Conservation (phyloP, 257 asterid genomes). For the Salvia rosmarinus region DNA sequence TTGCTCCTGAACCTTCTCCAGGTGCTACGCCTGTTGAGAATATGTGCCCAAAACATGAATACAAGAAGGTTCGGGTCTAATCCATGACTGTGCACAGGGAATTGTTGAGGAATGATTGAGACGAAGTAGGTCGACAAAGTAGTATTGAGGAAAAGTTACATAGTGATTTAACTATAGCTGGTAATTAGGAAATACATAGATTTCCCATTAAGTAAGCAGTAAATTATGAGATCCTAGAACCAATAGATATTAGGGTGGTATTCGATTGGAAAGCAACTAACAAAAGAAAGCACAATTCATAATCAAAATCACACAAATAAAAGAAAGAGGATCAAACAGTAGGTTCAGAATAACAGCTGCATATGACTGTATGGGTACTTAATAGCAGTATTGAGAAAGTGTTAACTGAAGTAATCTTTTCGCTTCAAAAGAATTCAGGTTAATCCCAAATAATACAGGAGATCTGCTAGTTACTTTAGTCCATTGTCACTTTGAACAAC, state of each 20-base stretch:
- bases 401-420: neutral
- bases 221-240: neutral
- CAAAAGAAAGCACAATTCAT: neutral
- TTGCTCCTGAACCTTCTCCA: slow-evolving; percentile 96
- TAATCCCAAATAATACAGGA: neutral
- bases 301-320: neutral
- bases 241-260: neutral
- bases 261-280: neutral
- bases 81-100: neutral
- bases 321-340: neutral
- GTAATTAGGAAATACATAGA: neutral
- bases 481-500: neutral
- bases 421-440: neutral
- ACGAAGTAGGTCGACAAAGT: neutral
- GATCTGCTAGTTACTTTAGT: neutral
- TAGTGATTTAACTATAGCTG: neutral
- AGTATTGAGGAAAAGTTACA: neutral
- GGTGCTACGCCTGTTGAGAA: slow-evolving; percentile 81
- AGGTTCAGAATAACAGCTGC: neutral
- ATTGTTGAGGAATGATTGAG: neutral
- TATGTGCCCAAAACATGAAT: slow-evolving; percentile 10
- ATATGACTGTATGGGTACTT: too few species aligned
- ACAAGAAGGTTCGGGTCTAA: neutral
- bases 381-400: neutral
- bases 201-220: neutral